phyloP scores from a whole-genome alignment of 2,329 filamentous ascomycete genomes.

The Xylaria hypoxylon region DNA sequence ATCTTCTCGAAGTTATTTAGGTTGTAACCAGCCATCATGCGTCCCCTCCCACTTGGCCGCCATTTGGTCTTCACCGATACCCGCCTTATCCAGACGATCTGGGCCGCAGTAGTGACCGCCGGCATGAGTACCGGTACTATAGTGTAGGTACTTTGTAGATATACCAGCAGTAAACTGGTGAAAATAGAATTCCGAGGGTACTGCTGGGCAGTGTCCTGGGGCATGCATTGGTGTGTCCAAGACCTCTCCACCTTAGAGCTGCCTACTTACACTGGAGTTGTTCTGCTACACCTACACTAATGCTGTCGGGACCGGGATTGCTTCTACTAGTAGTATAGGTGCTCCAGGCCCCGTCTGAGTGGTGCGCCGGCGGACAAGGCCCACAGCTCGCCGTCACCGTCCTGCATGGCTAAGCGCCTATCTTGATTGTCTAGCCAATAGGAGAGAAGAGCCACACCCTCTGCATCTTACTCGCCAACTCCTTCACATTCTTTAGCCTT shows the following conservation, averaged over 20 bases:
- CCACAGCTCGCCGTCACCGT: slow-evolving; percentile 35
- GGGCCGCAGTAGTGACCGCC: too few relatives aligned
- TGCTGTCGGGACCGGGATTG: slow-evolving; percentile 9
- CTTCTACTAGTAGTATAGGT: not conserved
- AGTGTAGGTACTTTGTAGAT: too few relatives aligned
- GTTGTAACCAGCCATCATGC: not conserved
- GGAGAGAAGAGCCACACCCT: slow-evolving; percentile 20
- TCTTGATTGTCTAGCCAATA: slow-evolving; percentile 30
- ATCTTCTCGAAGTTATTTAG: too few relatives aligned
- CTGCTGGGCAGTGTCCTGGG: not conserved
- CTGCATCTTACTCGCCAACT: slow-evolving; percentile 29
- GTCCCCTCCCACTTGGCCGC: not conserved
- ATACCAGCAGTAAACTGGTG: not conserved
- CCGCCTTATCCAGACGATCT: slow-evolving; percentile 1
- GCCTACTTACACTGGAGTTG: not conserved
- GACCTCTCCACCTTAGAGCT: not conserved
- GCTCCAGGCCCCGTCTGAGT: slow-evolving; percentile 24
- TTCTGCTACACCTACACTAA: not conserved
- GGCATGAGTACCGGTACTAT: too few relatives aligned
- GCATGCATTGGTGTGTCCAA: slow-evolving; percentile 4
- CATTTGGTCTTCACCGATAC: slow-evolving; percentile 2
- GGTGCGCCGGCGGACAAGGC: slow-evolving; percentile 27
- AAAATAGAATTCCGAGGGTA: not conserved
- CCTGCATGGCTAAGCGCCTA: slow-evolving; percentile 38
- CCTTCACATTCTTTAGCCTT: slow-evolving; percentile 13